Evolutionary conservation across 139 green algal species (phyloP), one percentile per base, ranked within the genome.

Genomic region (Haematococcus lacustris): DNA sequence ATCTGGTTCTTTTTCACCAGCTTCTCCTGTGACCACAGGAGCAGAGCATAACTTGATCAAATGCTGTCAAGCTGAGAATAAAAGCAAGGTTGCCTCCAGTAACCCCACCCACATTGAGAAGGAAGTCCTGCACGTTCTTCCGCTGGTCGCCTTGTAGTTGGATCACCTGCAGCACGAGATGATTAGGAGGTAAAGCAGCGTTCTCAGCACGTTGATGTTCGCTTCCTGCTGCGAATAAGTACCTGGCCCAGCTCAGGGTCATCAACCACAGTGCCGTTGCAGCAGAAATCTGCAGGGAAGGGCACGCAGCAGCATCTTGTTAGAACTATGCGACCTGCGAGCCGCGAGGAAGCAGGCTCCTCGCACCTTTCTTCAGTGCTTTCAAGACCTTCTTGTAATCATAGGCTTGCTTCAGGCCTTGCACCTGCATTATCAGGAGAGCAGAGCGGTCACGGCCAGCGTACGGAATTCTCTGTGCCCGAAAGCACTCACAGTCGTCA

Each of bases 301-400:
- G 30, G 43, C 38, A 30, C 50, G 72, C 7, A 64, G 4, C n/a
- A n/a, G n/a, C n/a, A n/a, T n/a, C n/a, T n/a, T n/a, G n/a, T n/a
- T n/a, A n/a, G n/a, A n/a, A n/a, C n/a, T n/a, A n/a, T n/a, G n/a
- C n/a, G n/a, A n/a, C n/a, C n/a, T n/a, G n/a, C n/a, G n/a, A n/a
- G n/a, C n/a, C n/a, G 66, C 2, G 39, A 64, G 53, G 26, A 37
- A 38, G 25, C 2, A 57, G 61, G 39, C 47, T 38, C 26, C 43
- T 65, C 80, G 67, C 72, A 89, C 83, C 87, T 80, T 99, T 99
- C 88, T 98, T 98, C 72, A 99, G 91, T 1, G 93, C 95, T 75
- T 99, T 99, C 23, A 99, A 79, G 21, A 99, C 91, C 77, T 98
- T 98, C 82, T 97, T 97, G 83, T 98, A 97, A 72, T 98, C 94